Percentiles rank a stretch among this genome's conserved stretches.
phyloP scores from a whole-genome alignment of 2,329 filamentous ascomycete genomes.

The Pseudocercospora pini-densiflorae region DNA sequence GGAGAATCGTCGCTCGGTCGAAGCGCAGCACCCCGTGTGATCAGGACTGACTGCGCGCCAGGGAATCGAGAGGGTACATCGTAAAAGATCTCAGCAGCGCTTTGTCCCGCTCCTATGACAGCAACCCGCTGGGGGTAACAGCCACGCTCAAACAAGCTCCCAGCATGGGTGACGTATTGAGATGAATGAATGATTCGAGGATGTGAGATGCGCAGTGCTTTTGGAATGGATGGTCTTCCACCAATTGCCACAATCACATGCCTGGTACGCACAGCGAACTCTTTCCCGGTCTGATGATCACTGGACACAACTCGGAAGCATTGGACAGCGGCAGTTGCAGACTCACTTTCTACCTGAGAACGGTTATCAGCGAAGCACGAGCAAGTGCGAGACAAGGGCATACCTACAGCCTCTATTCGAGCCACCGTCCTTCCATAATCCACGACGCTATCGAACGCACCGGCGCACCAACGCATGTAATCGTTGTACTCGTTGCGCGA shows the following conservation, averaged over 20 bases:
- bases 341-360: conserved; percentile 40
- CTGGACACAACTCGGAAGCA: conserved; percentile 71
- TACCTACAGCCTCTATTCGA: conserved; percentile 62
- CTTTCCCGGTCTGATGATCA: conserved; percentile 62
- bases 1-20: conserved; percentile 94
- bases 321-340: conserved; percentile 59
- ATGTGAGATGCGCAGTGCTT: conserved; percentile 69
- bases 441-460: conserved; percentile 74
- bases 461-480: conserved; percentile 91
- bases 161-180: conserved; percentile 72
- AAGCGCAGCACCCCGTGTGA: conserved; percentile 83
- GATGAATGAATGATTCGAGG: conserved; percentile 85
- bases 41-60: conserved; percentile 74
- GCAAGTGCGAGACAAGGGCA: neutral
- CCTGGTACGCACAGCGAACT: conserved; percentile 60
- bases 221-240: conserved; percentile 72
- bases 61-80: conserved; percentile 83
- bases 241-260: conserved; percentile 74
- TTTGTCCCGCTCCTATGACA: conserved; percentile 87
- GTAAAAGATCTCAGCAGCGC: conserved; percentile 92
- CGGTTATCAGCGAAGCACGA: too few relatives aligned
- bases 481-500: conserved; percentile 89
- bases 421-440: conserved; percentile 79
- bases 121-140: conserved; percentile 72
- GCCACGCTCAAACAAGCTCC: conserved; percentile 61